phyloP scores from a whole-genome alignment of 2,329 filamentous ascomycete genomes.

The Fusarium sp. region DNA sequence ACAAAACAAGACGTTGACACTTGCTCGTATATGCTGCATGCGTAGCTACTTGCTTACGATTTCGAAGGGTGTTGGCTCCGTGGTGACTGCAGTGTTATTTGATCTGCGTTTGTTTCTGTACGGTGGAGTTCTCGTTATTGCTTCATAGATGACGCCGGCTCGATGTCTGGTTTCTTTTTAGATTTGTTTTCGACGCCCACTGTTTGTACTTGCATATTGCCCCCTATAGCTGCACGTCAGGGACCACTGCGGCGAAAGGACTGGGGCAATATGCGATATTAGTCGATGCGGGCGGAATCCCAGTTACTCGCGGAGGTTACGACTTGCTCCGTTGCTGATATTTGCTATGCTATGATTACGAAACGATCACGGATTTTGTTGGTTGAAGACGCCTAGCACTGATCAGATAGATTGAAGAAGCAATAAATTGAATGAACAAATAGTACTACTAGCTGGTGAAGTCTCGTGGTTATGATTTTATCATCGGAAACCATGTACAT shows the following conservation, averaged over 20 bases:
- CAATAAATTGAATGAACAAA: constrained; percentile 3
- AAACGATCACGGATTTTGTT: constrained; percentile 20
- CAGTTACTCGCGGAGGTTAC: constrained; percentile 4
- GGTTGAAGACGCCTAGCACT: constrained; percentile 1
- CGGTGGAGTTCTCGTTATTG: background rate
- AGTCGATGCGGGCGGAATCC: constrained; percentile 4
- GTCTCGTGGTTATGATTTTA: background rate
- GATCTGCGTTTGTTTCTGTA: background rate
- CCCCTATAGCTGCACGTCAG: constrained; percentile 7
- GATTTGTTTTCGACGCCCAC: background rate
- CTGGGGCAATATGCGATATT: constrained; percentile 4
- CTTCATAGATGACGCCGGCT: background rate
- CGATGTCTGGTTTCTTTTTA: background rate
- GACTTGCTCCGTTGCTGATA: constrained; percentile 12
- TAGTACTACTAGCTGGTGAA: background rate
- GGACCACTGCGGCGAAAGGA: constrained; percentile 8
- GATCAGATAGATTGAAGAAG: constrained; percentile 6
- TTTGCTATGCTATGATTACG: constrained; percentile 23
- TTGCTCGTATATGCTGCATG: background rate
- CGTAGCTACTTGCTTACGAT: constrained; percentile 4
- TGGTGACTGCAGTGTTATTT: background rate
- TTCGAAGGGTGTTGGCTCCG: background rate
- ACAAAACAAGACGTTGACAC: background rate
- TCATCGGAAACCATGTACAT: background rate
- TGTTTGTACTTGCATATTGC: constrained; percentile 7